phyloP scores from a whole-genome alignment of 805 yeast genomes.

The Metschnikowia drakensbergensis region DNA sequence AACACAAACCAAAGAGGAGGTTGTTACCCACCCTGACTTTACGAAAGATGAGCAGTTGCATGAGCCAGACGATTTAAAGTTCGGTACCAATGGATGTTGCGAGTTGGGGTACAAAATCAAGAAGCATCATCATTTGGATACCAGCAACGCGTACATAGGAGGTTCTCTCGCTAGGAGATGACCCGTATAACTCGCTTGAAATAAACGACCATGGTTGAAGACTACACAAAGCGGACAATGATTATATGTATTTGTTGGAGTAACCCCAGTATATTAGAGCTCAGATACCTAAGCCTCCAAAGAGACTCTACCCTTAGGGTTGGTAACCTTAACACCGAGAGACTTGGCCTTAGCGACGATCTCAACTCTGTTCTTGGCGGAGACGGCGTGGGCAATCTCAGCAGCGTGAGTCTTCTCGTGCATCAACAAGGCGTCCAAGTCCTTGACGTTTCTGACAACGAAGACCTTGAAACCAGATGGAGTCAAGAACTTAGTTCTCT shows the following conservation, averaged over 20 bases:
- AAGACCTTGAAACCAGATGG: conserved; percentile 98
- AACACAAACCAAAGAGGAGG: neutral
- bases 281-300: conserved; percentile 78
- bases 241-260: conserved; percentile 21
- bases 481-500: conserved; percentile 90
- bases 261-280: conserved; percentile 17
- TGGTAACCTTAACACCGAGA: conserved; percentile 97
- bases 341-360: conserved; percentile 96
- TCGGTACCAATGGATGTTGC: conserved; percentile 31
- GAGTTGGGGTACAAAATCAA: conserved; percentile 41
- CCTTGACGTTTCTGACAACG: conserved; percentile 88
- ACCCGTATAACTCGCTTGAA: neutral
- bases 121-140: conserved; percentile 41
- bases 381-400: conserved; percentile 98
- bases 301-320: conserved; percentile 97
- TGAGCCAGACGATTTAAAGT: conserved; percentile 16
- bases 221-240: conserved; percentile 11
- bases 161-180: conserved; percentile 22
- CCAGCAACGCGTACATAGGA: conserved; percentile 30
- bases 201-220: neutral
- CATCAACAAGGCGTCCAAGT: conserved; percentile 90
- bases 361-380: conserved; percentile 97
- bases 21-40: conserved; percentile 1
- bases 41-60: conserved; percentile 12
- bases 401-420: conserved; percentile 99